These are phyloP conservation scores for Cyberlindnera bimundalis DNA, from an alignment of 805 yeast genomes.

Conservation along the genomic window DNA sequence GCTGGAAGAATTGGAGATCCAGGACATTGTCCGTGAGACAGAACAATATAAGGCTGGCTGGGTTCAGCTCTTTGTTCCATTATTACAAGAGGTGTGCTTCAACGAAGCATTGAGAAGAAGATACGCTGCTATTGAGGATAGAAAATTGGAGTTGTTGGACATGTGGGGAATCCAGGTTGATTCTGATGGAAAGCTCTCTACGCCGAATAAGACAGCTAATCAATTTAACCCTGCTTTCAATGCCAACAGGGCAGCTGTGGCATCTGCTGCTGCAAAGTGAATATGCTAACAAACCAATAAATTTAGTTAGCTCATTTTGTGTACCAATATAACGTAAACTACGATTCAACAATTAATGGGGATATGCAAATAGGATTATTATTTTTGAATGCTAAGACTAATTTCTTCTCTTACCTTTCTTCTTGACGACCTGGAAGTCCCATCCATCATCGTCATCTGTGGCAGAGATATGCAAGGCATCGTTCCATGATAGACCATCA, in stretches of 20 bases:
- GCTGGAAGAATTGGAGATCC: constrained; percentile 76
- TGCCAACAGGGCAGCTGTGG: constrained; percentile 1
- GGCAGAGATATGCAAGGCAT: constrained; percentile 50
- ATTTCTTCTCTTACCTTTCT: constrained; percentile 47
- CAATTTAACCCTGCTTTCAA: constrained; percentile 7
- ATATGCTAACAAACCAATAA: not conserved
- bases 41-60: constrained; percentile 73
- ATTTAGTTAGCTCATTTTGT: too few relatives aligned
- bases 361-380: not conserved
- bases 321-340: too few relatives aligned
- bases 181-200: constrained; percentile 16
- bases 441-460: constrained; percentile 47
- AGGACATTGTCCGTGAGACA: constrained; percentile 72
- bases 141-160: constrained; percentile 33
- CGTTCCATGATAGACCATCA: constrained; percentile 66
- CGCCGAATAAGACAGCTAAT: constrained; percentile 16
- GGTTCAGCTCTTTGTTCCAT: constrained; percentile 71
- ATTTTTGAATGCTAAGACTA: constrained; percentile 9
- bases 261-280: not conserved
- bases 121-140: constrained; percentile 36
- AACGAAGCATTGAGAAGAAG: constrained; percentile 90
- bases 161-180: constrained; percentile 31
- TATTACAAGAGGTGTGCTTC: constrained; percentile 85
- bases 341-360: too few relatives aligned
- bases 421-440: constrained; percentile 64